Evolutionary conservation across 2,329 filamentous ascomycete genomes (phyloP).

Genomic region (Nakataea oryzae): DNA sequence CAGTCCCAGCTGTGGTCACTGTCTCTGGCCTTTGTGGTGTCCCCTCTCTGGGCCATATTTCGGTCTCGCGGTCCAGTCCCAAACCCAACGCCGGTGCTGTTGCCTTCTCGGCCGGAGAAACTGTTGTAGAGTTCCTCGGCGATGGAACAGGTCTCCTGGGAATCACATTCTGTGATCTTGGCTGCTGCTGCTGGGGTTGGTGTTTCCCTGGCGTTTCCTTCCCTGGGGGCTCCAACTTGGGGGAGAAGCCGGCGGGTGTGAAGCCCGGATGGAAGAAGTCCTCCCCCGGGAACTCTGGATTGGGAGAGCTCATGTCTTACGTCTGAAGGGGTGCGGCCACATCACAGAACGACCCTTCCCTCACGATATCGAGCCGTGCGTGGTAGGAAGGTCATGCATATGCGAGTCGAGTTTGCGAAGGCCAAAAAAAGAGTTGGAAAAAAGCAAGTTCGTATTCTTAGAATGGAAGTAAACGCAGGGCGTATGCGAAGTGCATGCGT

Average conservation of each 20-base stretch:
- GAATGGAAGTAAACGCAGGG: neutral
- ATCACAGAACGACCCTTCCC: neutral
- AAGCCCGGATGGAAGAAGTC: slow-evolving; percentile 6
- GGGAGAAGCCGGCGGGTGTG: slow-evolving; percentile 1
- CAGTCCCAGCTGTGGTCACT: neutral
- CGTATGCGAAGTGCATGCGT: neutral
- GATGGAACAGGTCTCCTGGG: slow-evolving; percentile 2
- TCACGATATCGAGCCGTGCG: neutral
- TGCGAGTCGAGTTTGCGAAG: neutral
- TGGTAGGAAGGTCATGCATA: neutral
- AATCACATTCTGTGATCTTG: neutral
- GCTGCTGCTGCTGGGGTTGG: neutral
- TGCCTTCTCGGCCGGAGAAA: neutral
- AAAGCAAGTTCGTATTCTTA: neutral
- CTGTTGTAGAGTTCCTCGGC: neutral
- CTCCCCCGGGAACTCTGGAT: slow-evolving; percentile 1
- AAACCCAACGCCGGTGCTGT: neutral
- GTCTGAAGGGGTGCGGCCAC: neutral
- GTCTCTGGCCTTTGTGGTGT: neutral
- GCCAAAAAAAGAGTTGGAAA: neutral
- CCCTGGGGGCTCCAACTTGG: neutral
- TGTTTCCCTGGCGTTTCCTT: neutral
- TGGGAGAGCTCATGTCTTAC: slow-evolving; percentile 1
- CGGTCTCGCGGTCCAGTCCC: neutral
- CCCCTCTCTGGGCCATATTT: neutral